These are phyloP conservation scores for Ceratocystiopsis minuta DNA, from an alignment of 2,329 filamentous ascomycete species.

Conservation along the genomic window DNA sequence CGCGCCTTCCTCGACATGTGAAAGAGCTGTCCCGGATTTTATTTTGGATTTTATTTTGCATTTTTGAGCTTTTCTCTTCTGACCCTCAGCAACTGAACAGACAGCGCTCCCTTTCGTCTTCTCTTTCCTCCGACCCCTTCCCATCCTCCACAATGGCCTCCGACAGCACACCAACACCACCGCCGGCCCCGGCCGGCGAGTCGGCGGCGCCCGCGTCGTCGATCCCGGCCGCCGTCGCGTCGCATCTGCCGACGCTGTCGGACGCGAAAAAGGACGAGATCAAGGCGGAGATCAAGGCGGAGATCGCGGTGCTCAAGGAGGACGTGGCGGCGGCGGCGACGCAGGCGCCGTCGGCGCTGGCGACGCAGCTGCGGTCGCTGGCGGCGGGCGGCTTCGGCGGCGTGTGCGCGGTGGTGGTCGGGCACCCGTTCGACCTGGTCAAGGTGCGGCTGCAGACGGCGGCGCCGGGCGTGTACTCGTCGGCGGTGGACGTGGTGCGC, in stretches of 20 bases:
- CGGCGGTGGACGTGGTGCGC: constrained; percentile 78
- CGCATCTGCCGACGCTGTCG: constrained; percentile 24
- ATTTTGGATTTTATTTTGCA: background rate
- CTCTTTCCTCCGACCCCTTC: background rate
- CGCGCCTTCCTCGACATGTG: too few species aligned
- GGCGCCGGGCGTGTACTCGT: constrained; percentile 78
- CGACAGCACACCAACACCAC: background rate
- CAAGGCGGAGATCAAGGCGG: constrained; percentile 17
- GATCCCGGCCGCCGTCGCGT: too few species aligned
- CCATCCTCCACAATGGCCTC: too few species aligned
- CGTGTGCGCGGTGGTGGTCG: constrained; percentile 80
- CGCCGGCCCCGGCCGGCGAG: constrained; percentile 15
- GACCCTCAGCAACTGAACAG: too few species aligned
- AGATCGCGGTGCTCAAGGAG: background rate
- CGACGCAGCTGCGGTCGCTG: constrained; percentile 54
- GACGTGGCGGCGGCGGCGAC: constrained; percentile 6
- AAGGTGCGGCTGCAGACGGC: constrained; percentile 96
- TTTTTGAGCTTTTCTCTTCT: background rate
- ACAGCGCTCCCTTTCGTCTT: background rate
- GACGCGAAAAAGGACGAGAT: constrained; percentile 27
- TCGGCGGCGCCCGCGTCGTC: constrained; percentile 13
- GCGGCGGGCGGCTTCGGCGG: constrained; percentile 84
- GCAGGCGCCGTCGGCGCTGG: constrained; percentile 19
- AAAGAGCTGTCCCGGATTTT: too few species aligned
- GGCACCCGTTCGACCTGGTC: constrained; percentile 93